Evolutionary conservation across 1,284 basidiomycete genomes (phyloP).

Genomic region (Ustilago crameri): DNA sequence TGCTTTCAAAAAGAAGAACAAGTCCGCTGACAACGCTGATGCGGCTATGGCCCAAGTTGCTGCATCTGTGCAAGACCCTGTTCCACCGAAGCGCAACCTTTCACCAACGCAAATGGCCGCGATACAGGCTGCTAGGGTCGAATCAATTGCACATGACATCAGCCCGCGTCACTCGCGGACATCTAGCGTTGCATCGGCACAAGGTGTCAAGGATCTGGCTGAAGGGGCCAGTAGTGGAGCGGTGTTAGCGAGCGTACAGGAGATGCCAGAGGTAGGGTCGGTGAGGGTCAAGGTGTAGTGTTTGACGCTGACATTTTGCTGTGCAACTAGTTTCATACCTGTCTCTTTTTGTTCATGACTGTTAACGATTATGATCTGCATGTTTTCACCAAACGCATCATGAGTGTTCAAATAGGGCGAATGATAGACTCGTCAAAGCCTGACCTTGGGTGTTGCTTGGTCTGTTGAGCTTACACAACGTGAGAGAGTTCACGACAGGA

Average conservation of each 20-base stretch:
- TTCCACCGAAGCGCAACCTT: constrained; percentile 22
- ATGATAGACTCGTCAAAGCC: too few species aligned
- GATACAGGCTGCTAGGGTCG: constrained; percentile 23
- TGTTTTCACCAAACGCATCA: too few species aligned
- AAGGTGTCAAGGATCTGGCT: constrained; percentile 11
- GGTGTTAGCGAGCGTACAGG: constrained; percentile 23
- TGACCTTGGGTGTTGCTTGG: too few species aligned
- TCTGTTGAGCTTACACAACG: too few species aligned
- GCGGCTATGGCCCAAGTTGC: constrained; percentile 3
- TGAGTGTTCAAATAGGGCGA: too few species aligned
- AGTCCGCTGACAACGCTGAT: background rate
- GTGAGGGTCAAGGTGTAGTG: constrained; percentile 27
- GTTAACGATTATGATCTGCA: too few species aligned
- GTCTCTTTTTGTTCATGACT: too few species aligned
- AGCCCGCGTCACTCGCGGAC: constrained; percentile 27
- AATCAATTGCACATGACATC: constrained; percentile 27
- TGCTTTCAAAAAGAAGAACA: constrained; percentile 26
- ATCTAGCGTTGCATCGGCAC: constrained; percentile 23
- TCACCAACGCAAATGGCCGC: constrained; percentile 31
- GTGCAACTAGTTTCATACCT: too few species aligned
- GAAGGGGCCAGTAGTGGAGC: constrained; percentile 1
- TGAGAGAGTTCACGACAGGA: too few species aligned
- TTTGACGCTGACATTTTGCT: background rate
- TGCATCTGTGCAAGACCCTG: background rate
- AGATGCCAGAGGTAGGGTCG: constrained; percentile 28